Base-by-base conservation (phyloP, 2,329 filamentous ascomycete genomes). In the Paracoccidioides lutzii region DNA sequence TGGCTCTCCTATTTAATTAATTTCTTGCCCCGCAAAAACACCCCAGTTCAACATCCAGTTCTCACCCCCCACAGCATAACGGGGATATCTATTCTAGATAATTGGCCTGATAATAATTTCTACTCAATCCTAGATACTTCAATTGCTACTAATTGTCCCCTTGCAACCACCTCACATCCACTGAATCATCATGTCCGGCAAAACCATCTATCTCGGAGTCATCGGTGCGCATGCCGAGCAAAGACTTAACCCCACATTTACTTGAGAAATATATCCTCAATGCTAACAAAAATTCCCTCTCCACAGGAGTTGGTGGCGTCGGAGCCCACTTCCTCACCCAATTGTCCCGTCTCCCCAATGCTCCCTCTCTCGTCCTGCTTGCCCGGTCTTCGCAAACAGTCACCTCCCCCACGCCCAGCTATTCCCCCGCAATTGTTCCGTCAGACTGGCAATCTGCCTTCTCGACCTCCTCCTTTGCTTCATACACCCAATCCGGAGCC, bases 251-350 rank as follows among this genome's bases (percentile, higher is more conserved):
- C 10, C 22, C 22, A 22, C 42, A 46, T 22, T 12, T 15, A 28
- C 45, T 4, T 40, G 6, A 51, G 8, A 14, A 32, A 15, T 32
- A 5, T 12, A 28, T 41, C 30, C 42, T 22, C 10, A 53, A n/a
- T 52, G 43, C 46, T 33, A 40, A 50, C 41, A 51, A 51, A 51
- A 51, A 55, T 32, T 45, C 55, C n/a, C 59, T 58, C 58, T 63
- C 61, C 66, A 22, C 12, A 94, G 90, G 93, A 67, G 87, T 87
- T 64, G 93, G 93, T 63, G 91, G 91, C 61, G 93, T 97, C 59
- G 93, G 93, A 66, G 90, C 90, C 73, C 83, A 82, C 74, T 96
- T 97, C 78, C 81, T 97, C 60, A 77, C 78, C 62, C 93, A 97
- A 73, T 82, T 97, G 57, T 77, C 85, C 61, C 75, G 79, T 60